phyloP scores from a whole-genome alignment of 2,329 filamentous ascomycete species.

The Fusarium sarcochroum region DNA sequence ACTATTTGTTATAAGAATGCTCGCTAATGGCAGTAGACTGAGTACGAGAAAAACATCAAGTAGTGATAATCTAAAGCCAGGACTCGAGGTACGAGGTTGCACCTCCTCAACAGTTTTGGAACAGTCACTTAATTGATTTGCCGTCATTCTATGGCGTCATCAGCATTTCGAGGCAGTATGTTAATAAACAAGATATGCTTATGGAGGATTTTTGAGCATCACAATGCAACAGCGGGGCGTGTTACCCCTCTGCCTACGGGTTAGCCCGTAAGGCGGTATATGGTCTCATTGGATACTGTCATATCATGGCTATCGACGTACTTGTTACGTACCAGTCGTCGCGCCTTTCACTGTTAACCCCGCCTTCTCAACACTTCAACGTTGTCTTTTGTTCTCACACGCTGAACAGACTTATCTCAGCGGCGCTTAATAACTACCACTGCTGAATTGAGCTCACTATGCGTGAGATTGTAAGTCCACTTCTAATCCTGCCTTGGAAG shows the following conservation, averaged over 20 bases:
- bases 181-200: constrained; percentile 12
- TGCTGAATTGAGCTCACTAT: too few species aligned
- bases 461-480: too few species aligned
- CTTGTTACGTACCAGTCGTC: constrained; percentile 15
- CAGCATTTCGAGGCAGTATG: constrained; percentile 5
- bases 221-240: constrained; percentile 2
- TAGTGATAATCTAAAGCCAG: constrained; percentile 7
- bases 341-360: constrained; percentile 7
- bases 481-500: constrained; percentile 27
- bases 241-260: constrained; percentile 1
- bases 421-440: constrained; percentile 6
- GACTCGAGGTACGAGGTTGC: constrained; percentile 3
- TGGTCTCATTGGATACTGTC: constrained; percentile 9
- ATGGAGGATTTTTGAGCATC: constrained; percentile 1
- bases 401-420: constrained; percentile 6
- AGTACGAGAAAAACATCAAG: constrained; percentile 8
- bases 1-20: constrained; percentile 3
- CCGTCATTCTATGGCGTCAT: constrained; percentile 11
- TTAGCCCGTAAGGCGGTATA: constrained; percentile 9
- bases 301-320: too few species aligned
- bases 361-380: constrained; percentile 11
- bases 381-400: constrained; percentile 10
- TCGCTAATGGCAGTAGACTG: constrained; percentile 1
- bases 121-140: constrained; percentile 13
- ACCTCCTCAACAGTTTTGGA: constrained; percentile 5